Evolutionary conservation across 2,329 filamentous ascomycete species (phyloP).

Genomic region (Amauroascus verrucosus): DNA sequence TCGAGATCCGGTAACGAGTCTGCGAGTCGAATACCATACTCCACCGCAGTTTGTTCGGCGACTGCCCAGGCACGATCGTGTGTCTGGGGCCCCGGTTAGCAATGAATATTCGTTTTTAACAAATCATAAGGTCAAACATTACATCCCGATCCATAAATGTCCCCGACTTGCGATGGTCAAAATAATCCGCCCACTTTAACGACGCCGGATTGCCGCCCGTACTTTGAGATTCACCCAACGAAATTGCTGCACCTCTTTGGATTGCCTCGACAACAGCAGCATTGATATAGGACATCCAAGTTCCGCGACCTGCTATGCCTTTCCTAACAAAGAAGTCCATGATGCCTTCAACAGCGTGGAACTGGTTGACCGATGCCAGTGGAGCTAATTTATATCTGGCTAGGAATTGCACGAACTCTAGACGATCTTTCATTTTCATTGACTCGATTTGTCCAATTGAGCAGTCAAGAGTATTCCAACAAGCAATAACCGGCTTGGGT

Average conservation of each 20-base stretch:
- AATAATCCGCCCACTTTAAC: slow-evolving; percentile 16
- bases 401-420: slow-evolving; percentile 21
- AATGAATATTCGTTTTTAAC: not conserved
- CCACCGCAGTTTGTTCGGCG: slow-evolving; percentile 16
- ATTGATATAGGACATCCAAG: slow-evolving; percentile 20
- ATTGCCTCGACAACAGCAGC: slow-evolving; percentile 17
- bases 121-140: not conserved
- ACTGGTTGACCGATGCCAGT: slow-evolving; percentile 18
- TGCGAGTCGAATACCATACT: slow-evolving; percentile 14
- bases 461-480: slow-evolving; percentile 19
- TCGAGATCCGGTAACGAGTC: slow-evolving; percentile 9
- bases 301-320: slow-evolving; percentile 16
- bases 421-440: slow-evolving; percentile 18
- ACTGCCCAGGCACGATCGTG: slow-evolving; percentile 15
- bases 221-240: slow-evolving; percentile 13
- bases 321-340: slow-evolving; percentile 21
- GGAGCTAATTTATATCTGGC: slow-evolving; percentile 13
- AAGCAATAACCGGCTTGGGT: slow-evolving; percentile 9
- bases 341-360: slow-evolving; percentile 19
- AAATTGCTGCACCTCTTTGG: slow-evolving; percentile 17
- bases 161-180: slow-evolving; percentile 14
- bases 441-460: slow-evolving; percentile 19
- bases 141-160: slow-evolving; percentile 15
- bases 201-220: slow-evolving; percentile 16
- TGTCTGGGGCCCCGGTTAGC: slow-evolving; percentile 8